Conservation (phyloP, 306 rosid genomes). For the Corylus heterophylla region DNA sequence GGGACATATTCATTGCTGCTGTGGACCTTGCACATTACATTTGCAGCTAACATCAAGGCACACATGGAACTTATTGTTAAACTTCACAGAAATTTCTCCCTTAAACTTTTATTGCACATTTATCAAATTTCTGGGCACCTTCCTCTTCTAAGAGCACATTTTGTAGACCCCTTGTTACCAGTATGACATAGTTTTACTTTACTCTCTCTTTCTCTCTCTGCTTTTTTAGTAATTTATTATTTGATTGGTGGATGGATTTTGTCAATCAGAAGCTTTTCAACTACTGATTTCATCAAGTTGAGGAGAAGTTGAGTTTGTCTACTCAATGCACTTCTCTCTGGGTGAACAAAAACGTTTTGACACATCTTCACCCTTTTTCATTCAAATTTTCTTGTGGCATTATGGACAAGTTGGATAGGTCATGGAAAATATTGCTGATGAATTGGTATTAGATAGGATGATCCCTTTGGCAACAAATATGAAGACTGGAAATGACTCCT, state of each 20-base stretch:
- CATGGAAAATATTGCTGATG: neutral
- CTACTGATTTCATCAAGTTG: neutral
- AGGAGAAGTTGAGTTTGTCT: neutral
- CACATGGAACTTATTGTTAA: neutral
- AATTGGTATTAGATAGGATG: conserved; percentile 1
- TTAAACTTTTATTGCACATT: neutral
- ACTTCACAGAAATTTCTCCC: neutral
- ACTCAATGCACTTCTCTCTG: neutral
- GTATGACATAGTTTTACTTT: too few relatives aligned
- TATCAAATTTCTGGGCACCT: too few relatives aligned
- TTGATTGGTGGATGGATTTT: too few relatives aligned
- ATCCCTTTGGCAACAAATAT: neutral
- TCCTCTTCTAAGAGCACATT: too few relatives aligned
- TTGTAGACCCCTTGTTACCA: too few relatives aligned
- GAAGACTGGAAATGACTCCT: neutral
- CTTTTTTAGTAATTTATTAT: too few relatives aligned
- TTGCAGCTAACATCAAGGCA: too few relatives aligned
- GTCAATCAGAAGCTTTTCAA: too few relatives aligned
- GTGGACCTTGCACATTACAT: neutral
- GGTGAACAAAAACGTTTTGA: neutral
- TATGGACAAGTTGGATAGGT: neutral
- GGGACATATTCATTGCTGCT: neutral
- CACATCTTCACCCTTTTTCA: neutral
- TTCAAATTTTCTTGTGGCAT: neutral
- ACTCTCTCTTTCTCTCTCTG: too few relatives aligned